Conservation (phyloP, 768 basidiomycete species). For the Podaxis sp. region DNA sequence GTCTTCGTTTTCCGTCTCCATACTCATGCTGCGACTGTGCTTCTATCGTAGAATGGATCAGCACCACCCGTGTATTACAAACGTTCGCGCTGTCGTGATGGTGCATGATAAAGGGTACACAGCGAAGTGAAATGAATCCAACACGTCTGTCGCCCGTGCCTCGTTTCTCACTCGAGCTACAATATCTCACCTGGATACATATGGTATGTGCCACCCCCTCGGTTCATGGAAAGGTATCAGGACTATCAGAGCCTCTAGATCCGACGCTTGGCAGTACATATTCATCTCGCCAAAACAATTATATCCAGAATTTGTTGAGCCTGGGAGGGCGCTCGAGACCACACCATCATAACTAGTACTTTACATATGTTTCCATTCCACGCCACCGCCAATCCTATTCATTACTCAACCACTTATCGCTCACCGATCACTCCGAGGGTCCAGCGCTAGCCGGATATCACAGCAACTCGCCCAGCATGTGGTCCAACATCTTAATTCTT, state of each 20-base stretch:
- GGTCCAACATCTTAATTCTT: neutral
- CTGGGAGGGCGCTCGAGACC: neutral
- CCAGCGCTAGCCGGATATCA: neutral
- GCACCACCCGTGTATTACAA: neutral
- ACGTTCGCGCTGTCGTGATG: neutral
- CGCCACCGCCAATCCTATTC: conserved; percentile 3
- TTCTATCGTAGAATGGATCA: neutral
- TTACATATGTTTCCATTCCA: conserved; percentile 3
- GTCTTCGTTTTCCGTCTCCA: neutral
- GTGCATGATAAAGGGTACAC: neutral
- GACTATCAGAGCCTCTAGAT: neutral
- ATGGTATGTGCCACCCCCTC: neutral
- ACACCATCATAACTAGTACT: neutral
- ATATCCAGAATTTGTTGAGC: neutral
- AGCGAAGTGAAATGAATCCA: neutral
- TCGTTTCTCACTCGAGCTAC: neutral
- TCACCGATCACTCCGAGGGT: neutral
- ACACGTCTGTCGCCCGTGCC: neutral
- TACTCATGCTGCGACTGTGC: neutral
- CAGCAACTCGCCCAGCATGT: neutral
- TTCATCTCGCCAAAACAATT: neutral
- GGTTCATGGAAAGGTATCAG: neutral
- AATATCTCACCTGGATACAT: neutral
- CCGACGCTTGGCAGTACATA: neutral
- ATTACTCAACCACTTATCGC: neutral